These are phyloP conservation scores for Basipetospora chlamydospora DNA, from an alignment of 2,329 filamentous ascomycete species.

Conservation along the genomic window DNA sequence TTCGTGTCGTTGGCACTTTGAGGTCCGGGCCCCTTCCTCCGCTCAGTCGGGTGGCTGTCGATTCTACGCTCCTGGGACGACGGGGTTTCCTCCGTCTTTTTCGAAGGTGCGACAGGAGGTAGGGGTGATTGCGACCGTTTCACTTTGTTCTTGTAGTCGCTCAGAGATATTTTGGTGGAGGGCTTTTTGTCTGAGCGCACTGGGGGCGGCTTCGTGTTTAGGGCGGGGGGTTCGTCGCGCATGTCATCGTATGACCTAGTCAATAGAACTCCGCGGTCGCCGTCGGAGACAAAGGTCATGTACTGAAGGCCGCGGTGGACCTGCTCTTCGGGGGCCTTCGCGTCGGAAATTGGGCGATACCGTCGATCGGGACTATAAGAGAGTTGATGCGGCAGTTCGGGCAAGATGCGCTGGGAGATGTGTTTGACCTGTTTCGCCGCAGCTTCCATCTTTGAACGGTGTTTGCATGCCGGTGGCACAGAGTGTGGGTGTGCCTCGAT, in stretches of 20 bases:
- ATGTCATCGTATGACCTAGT: slow-evolving; percentile 44
- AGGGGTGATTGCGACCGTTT: slow-evolving; percentile 18
- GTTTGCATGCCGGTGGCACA: slow-evolving; percentile 6
- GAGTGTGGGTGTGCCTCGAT: background rate
- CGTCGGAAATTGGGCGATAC: slow-evolving; percentile 28
- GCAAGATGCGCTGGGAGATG: slow-evolving; percentile 36
- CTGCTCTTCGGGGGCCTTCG: slow-evolving; percentile 32
- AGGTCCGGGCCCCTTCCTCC: background rate
- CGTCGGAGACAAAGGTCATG: slow-evolving; percentile 40
- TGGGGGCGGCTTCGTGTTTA: slow-evolving; percentile 14
- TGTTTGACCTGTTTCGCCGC: slow-evolving; percentile 40
- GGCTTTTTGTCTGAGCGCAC: slow-evolving; percentile 32
- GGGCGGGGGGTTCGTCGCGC: slow-evolving; percentile 32
- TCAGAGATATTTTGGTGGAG: slow-evolving; percentile 36
- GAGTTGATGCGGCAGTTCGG: slow-evolving; percentile 37
- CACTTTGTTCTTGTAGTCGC: slow-evolving; percentile 45
- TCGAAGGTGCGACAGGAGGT: slow-evolving; percentile 18
- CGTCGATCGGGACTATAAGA: slow-evolving; percentile 32
- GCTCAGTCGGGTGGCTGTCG: background rate
- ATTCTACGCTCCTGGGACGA: background rate
- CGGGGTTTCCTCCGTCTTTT: slow-evolving; percentile 15
- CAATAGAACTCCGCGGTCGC: slow-evolving; percentile 41
- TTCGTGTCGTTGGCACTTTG: background rate
- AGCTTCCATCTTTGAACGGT: slow-evolving; percentile 32
- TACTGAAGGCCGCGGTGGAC: slow-evolving; percentile 37